These are phyloP conservation scores for Striga asiatica DNA, from an alignment of 257 asterid species.

Conservation along the genomic window DNA sequence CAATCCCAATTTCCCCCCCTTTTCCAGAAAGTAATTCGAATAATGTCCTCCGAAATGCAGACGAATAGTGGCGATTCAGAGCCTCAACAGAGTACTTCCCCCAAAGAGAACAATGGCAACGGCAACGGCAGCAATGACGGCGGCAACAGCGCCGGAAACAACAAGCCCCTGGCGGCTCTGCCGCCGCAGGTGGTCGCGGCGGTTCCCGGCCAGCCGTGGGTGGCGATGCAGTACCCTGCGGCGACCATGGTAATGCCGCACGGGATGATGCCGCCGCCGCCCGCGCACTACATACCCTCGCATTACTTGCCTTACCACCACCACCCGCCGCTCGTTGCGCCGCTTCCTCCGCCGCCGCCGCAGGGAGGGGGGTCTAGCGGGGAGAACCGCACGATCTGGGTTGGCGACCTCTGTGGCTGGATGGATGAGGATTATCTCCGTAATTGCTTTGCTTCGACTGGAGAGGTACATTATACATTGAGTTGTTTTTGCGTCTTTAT, in stretches of 20 bases:
- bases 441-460: constrained; percentile 78
- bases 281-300: constrained; percentile 42
- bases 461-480: constrained; percentile 76
- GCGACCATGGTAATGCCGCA: constrained; percentile 85
- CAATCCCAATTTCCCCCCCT: too few relatives aligned
- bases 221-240: constrained; percentile 74
- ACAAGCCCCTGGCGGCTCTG: constrained; percentile 18
- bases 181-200: constrained; percentile 18
- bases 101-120: constrained; percentile 7
- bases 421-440: constrained; percentile 98
- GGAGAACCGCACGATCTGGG: constrained; percentile 94
- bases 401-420: constrained; percentile 87
- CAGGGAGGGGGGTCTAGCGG: too few relatives aligned
- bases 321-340: constrained; percentile 25
- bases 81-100: constrained; percentile 19
- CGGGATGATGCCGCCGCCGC: constrained; percentile 60
- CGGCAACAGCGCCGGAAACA: background rate
- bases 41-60: constrained; percentile 39
- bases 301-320: constrained; percentile 68
- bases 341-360: constrained; percentile 36
- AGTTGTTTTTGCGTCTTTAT: too few relatives aligned
- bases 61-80: constrained; percentile 32
- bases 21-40: too few relatives aligned
- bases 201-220: constrained; percentile 53
- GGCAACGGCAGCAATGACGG: constrained; percentile 17